Evolutionary conservation across 1,139 yeast species (phyloP), one percentile per base, ranked within the genome.

Genomic region (Maudiozyma humilis): DNA sequence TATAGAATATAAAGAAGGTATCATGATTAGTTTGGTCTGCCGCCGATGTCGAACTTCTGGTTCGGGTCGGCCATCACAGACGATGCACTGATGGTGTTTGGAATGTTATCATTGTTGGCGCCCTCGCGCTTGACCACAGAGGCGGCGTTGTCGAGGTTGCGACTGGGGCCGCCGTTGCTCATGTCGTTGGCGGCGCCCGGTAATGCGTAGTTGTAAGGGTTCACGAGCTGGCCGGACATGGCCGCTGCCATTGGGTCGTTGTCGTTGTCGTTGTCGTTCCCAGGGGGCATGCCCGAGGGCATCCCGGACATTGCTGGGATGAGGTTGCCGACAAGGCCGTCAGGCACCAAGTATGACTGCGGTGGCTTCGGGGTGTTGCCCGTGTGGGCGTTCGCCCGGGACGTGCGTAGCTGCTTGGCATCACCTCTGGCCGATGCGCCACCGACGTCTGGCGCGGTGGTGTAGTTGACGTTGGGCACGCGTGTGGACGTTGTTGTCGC

Each of bases 51-150:
- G 32, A 16, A 38, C 23, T 38, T 38, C 12, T 17, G 1, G 32
- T 30, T 19, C 32, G 30, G 34, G 27, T 36, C 31, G 5, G 31
- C n/a, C 19, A 36, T 12, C 17, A 36, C 17, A 17, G 38, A 10
- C 29, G 39, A 17, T 8, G 31, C 29, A 36, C 29, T 36, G 15
- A 36, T 36, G 23, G 39, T 25, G 16, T 36, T 27, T 36, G 15
- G 39, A 36, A 36, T 36, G 27, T 36, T 36, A 36, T 36, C 17
- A 27, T 36, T 36, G 27, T 36, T 36, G 25, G 25, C 25, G 14
- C 13, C 7, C 18, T 34, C 20, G 18, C 25, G 23, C 12, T 16
- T 34, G 5, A 27, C 14, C 13, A 16, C 6, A 2, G 30, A n/a
- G 7, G 30, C 10, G 5, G 19, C n/a, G 15, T 36, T 36, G 29